Evolutionary conservation across 164 flowering plant genomes (phyloP).

Genomic region (Aristolochia contorta): DNA sequence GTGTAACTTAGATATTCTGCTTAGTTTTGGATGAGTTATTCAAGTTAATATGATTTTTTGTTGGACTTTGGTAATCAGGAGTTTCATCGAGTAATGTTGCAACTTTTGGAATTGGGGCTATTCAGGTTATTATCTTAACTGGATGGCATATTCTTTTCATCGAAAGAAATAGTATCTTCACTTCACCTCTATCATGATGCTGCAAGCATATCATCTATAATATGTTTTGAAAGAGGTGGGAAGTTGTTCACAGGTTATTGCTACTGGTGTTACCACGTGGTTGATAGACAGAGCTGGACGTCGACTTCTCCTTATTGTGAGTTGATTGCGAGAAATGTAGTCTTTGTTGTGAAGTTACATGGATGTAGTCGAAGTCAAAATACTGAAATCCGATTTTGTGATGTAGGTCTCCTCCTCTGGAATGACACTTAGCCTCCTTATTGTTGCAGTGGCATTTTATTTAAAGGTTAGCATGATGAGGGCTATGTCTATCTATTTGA

Average conservation of each 20-base stretch:
- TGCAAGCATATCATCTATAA: no score
- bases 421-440: slow-evolving; percentile 68
- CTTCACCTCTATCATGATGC: no score
- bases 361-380: not conserved
- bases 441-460: slow-evolving; percentile 71
- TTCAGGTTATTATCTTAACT: slow-evolving; percentile 49
- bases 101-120: slow-evolving; percentile 64
- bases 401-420: slow-evolving; percentile 67
- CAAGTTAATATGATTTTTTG: no score
- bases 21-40: no score
- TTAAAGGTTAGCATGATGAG: slow-evolving; percentile 37
- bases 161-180: no score
- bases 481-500: not conserved
- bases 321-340: slow-evolving; percentile 15
- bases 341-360: not conserved
- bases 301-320: slow-evolving; percentile 77
- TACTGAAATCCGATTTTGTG: not conserved
- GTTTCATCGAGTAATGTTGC: slow-evolving; percentile 60
- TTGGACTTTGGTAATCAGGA: slow-evolving; percentile 30
- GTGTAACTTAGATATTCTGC: no score
- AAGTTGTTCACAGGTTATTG: slow-evolving; percentile 44
- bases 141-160: no score
- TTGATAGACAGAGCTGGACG: slow-evolving; percentile 87
- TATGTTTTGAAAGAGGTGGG: no score
- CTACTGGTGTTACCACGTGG: slow-evolving; percentile 80